These are phyloP conservation scores for Collybia mongolica DNA, from an alignment of 768 basidiomycete species.

Conservation along the genomic window DNA sequence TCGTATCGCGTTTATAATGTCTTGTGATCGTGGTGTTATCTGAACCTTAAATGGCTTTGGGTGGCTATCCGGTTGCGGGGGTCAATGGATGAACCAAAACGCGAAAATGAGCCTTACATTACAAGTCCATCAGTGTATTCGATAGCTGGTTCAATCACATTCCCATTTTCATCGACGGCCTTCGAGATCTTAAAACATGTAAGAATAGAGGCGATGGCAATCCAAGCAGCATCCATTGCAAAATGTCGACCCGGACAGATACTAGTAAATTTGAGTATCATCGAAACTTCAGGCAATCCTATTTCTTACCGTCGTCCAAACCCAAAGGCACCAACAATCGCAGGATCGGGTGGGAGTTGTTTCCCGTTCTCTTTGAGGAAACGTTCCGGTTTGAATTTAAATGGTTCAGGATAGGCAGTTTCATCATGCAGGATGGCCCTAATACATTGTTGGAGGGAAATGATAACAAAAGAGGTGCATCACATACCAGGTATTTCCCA, in stretches of 20 bases:
- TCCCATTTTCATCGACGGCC: slow-evolving; percentile 21
- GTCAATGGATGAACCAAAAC: no score
- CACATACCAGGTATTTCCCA: neutral
- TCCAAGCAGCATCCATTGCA: slow-evolving; percentile 22
- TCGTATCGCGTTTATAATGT: no score
- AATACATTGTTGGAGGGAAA: neutral
- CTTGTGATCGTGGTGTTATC: no score
- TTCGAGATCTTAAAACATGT: slow-evolving; percentile 27
- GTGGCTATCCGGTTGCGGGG: no score
- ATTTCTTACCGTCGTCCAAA: slow-evolving; percentile 22
- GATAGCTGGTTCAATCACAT: slow-evolving; percentile 22
- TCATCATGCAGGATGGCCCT: slow-evolving; percentile 17
- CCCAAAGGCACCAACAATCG: slow-evolving; percentile 16
- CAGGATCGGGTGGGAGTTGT: slow-evolving; percentile 10
- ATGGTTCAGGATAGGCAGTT: slow-evolving; percentile 13
- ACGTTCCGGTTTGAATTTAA: slow-evolving; percentile 18
- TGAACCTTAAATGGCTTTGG: no score
- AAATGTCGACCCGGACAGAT: slow-evolving; percentile 31
- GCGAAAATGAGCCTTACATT: slow-evolving; percentile 20
- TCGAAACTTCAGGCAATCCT: neutral
- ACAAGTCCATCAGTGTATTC: slow-evolving; percentile 30
- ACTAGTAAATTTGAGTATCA: slow-evolving; percentile 6
- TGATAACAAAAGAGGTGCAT: neutral
- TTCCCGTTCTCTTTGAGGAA: slow-evolving; percentile 15
- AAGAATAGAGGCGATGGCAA: slow-evolving; percentile 27